Base-by-base conservation (phyloP, 495 filamentous ascomycete genomes). In the Penicillium ochrochloron region DNA sequence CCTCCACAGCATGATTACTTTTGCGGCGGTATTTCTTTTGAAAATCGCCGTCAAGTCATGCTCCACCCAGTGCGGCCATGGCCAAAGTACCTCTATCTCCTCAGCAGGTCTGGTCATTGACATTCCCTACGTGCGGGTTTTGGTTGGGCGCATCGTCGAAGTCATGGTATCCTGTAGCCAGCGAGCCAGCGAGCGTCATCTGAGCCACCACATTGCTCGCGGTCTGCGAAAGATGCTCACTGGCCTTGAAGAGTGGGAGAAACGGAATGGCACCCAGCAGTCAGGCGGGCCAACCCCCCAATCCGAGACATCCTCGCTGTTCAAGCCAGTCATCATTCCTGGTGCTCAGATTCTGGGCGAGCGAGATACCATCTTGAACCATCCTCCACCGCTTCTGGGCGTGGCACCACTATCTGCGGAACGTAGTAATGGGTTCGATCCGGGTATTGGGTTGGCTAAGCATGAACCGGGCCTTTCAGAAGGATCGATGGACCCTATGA, bases 1-100 rank as follows among this genome's bases (percentile, higher is more conserved):
- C 63, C 75, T 84, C 12, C 81, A 85, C 71, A 82, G 81, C 62
- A 86, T 85, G 83, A 85, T 85, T 54, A 83, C 83, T 0, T 85
- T 84, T 64, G 84, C 84, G 2, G 79, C 78, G 9, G 83, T 86
- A 3, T 86, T 86, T 57, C 66, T 86, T 4, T 66, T 86, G 34
- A 86, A 86, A 60, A 81, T 85, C 31, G 78, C 78, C 9, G 80
- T 72, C 53, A 83, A 83, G 54, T 64, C 71, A 29, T 80, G 76
- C 70, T 78, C 80, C 27, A 71, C 73, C 41, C 52, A 70, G 25
- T 66, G 68, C 8, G 59, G 63, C 59, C 56, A 67, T n/a, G 61
- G 69, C 39, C 74, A 76, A 39, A 73, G 65, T 10, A 82, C 75
- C 50, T 82, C 80, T n/a, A 81, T 82, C 58, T 76, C 80, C 17